phyloP scores from a whole-genome alignment of 768 basidiomycete species.

The Chalciporus chontae region DNA sequence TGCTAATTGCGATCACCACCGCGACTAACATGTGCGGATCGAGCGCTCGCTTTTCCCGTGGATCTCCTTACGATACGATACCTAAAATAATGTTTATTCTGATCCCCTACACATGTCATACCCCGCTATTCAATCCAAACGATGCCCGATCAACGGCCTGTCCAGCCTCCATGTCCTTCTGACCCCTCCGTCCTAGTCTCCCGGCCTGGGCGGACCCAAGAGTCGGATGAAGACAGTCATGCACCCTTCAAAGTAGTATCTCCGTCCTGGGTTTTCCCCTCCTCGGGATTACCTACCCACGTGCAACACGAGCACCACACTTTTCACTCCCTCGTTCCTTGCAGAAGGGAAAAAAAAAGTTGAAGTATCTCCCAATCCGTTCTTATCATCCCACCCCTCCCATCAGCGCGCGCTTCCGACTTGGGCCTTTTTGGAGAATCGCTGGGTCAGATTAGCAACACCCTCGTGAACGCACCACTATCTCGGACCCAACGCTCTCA shows the following conservation, averaged over 20 bases:
- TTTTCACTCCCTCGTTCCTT: not conserved
- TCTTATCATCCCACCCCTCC: not conserved
- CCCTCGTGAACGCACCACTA: not conserved
- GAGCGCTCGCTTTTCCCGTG: slow-evolving; percentile 1
- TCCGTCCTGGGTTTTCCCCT: not conserved
- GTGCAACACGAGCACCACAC: not conserved
- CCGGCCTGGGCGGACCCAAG: too few relatives aligned
- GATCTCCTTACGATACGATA: slow-evolving; percentile 9
- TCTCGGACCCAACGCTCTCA: not conserved
- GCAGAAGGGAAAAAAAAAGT: too few relatives aligned
- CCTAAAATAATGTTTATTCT: not conserved
- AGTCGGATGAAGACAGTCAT: too few relatives aligned
- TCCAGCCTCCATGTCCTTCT: not conserved
- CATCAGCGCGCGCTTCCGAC: too few relatives aligned
- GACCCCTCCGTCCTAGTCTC: too few relatives aligned
- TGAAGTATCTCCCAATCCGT: not conserved
- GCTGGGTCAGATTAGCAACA: not conserved
- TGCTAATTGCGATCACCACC: slow-evolving; percentile 3
- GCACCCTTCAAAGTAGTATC: too few relatives aligned
- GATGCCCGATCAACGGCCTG: not conserved
- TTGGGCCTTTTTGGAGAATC: not conserved
- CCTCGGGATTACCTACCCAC: slow-evolving; percentile 9
- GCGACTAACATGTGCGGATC: slow-evolving; percentile 9
- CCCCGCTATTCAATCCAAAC: not conserved
- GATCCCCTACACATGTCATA: not conserved